Conservation (phyloP, 345 rosid species). For the Lumnitzera littorea region DNA sequence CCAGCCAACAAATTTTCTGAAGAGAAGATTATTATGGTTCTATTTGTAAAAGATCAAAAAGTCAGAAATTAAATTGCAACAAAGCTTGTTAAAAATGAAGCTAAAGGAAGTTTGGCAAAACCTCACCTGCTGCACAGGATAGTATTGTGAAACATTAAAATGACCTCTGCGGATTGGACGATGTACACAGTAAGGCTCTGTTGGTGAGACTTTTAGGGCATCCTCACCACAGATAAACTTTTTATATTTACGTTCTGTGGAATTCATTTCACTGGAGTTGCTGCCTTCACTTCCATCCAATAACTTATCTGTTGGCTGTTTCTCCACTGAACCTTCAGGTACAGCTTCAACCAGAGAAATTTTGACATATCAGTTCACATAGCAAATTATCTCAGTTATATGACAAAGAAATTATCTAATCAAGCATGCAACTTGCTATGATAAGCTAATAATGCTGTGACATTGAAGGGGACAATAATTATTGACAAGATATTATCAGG, state of each 20-base stretch:
- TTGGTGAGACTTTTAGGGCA: slow-evolving; percentile 61
- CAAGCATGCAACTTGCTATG: no score
- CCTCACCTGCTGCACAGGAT: slow-evolving; percentile 75
- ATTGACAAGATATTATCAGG: no score
- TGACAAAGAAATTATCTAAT: no score
- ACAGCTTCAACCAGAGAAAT: no score
- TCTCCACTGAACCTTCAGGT: slow-evolving; percentile 44
- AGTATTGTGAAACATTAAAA: slow-evolving; percentile 72
- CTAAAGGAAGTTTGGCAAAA: slow-evolving; percentile 2
- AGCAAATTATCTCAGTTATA: no score
- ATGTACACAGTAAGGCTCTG: slow-evolving; percentile 68
- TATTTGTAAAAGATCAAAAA: no score
- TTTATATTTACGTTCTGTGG: slow-evolving; percentile 37
- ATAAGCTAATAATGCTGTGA: no score
- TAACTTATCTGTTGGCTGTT: slow-evolving; percentile 22
- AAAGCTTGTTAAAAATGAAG: not conserved
- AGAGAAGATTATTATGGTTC: no score
- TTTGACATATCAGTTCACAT: no score
- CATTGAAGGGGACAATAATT: no score
- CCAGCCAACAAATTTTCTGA: no score
- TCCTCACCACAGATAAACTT: slow-evolving; percentile 77
- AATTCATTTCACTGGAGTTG: slow-evolving; percentile 27
- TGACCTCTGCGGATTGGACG: slow-evolving; percentile 94
- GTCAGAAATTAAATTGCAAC: no score
- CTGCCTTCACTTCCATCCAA: slow-evolving; percentile 22